A percentile compares a stretch with the other conserved stretches of the same genome.
Conservation (phyloP, 257 asterid genomes). For the Plectranthus barbatus region DNA sequence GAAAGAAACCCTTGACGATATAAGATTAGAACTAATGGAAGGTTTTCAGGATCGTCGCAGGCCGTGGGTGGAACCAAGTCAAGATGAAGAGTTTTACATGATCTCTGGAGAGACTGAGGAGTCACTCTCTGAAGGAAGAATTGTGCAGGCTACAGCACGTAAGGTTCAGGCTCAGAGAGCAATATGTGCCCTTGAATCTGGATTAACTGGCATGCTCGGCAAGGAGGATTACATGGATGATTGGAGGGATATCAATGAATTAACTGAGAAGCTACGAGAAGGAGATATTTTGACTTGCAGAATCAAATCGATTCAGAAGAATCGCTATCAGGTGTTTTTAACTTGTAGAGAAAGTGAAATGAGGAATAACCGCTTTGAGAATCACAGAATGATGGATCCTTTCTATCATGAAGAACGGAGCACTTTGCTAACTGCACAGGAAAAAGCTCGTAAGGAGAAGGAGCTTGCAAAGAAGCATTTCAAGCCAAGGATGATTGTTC, state of each 20-base stretch:
- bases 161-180: constrained; percentile 80
- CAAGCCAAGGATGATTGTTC: constrained; percentile 91
- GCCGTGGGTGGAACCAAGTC: constrained; percentile 57
- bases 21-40: constrained; percentile 79
- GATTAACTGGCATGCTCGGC: constrained; percentile 69
- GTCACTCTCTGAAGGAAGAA: constrained; percentile 79
- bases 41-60: constrained; percentile 93
- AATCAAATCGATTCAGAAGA: constrained; percentile 74
- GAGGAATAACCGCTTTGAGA: constrained; percentile 51
- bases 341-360: constrained; percentile 75
- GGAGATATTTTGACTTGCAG: constrained; percentile 79
- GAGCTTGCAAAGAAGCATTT: constrained; percentile 81
- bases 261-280: constrained; percentile 70
- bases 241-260: constrained; percentile 59
- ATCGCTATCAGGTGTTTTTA: constrained; percentile 79
- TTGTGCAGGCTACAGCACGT: constrained; percentile 86
- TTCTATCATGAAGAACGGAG: constrained; percentile 73
- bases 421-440: constrained; percentile 43
- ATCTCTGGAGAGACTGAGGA: constrained; percentile 89
- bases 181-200: constrained; percentile 71
- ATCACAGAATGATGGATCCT: constrained; percentile 45
- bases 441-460: constrained; percentile 71
- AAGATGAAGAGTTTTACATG: constrained; percentile 88
- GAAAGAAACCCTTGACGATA: constrained; percentile 77
- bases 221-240: constrained; percentile 80